phyloP scores from a whole-genome alignment of 345 rosid genomes.

The Boechera retrofracta region DNA sequence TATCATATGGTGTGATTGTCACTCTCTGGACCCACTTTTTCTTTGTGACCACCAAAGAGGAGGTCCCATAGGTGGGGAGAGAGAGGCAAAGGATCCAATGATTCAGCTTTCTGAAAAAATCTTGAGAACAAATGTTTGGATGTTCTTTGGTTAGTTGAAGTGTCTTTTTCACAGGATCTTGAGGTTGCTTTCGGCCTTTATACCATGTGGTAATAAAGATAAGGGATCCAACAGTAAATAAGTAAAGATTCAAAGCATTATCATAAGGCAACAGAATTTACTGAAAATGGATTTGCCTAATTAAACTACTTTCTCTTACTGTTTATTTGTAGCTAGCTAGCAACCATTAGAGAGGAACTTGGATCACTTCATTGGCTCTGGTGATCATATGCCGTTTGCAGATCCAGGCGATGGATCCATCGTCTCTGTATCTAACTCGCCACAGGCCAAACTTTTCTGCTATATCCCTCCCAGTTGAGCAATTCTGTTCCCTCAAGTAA shows the following conservation, averaged over 20 bases:
- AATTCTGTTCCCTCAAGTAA: conserved; percentile 74
- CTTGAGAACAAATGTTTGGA: conserved; percentile 31
- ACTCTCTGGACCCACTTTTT: conserved; percentile 33
- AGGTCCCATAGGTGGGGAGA: conserved; percentile 35
- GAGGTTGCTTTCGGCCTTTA: conserved; percentile 25
- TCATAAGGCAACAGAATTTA: conserved; percentile 15
- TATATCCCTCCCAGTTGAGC: conserved; percentile 81
- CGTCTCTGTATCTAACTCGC: conserved; percentile 83
- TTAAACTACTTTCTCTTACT: conserved; percentile 21
- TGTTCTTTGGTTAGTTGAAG: conserved; percentile 44
- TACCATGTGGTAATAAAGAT: conserved; percentile 19
- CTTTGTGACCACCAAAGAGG: conserved; percentile 28
- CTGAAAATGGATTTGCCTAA: conserved; percentile 37
- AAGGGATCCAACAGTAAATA: conserved; percentile 17
- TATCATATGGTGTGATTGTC: conserved; percentile 38
- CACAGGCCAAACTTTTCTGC: conserved; percentile 92
- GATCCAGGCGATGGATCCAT: conserved; percentile 91
- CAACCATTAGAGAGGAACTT: conserved; percentile 60
- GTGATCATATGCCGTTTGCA: conserved; percentile 79
- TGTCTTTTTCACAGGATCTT: conserved; percentile 43
- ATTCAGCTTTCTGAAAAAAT: conserved; percentile 46
- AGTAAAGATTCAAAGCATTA: conserved; percentile 21
- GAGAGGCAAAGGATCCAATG: conserved; percentile 37
- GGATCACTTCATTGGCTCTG: conserved; percentile 72
- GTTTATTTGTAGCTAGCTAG: conserved; percentile 20